Conservation (phyloP, 306 rosid species). For the Vigna radiata region DNA sequence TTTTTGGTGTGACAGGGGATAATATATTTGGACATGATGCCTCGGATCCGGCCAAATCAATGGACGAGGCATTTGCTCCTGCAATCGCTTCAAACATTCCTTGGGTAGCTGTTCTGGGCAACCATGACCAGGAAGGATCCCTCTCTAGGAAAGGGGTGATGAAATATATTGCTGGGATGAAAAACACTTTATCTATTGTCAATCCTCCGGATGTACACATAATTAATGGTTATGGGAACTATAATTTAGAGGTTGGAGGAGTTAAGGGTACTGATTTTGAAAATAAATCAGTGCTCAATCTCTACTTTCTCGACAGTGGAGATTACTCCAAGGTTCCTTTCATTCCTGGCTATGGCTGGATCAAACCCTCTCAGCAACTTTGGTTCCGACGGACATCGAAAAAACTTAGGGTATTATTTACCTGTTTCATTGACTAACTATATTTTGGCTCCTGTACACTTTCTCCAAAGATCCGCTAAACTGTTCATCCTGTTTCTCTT, state of each 20-base stretch:
- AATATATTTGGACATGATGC: slow-evolving; percentile 69
- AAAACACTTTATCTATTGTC: slow-evolving; percentile 66
- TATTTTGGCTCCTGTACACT: neutral
- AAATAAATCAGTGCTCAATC: slow-evolving; percentile 82
- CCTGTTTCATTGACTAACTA: slow-evolving; percentile 16
- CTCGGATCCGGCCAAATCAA: slow-evolving; percentile 67
- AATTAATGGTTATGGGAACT: slow-evolving; percentile 85
- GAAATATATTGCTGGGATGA: slow-evolving; percentile 68
- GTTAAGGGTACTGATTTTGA: slow-evolving; percentile 67
- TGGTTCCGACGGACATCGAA: slow-evolving; percentile 75
- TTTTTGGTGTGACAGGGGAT: slow-evolving; percentile 61
- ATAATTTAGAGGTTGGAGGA: slow-evolving; percentile 75
- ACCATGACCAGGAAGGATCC: slow-evolving; percentile 87
- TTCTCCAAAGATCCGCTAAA: neutral
- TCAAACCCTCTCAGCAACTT: slow-evolving; percentile 84
- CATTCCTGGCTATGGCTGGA: slow-evolving; percentile 78
- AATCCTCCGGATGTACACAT: slow-evolving; percentile 58
- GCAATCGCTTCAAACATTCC: slow-evolving; percentile 76
- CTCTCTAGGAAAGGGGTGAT: slow-evolving; percentile 89
- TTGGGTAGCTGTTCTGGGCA: slow-evolving; percentile 87
- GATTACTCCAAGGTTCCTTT: slow-evolving; percentile 74
- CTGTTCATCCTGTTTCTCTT: neutral
- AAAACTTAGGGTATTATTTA: slow-evolving; percentile 64
- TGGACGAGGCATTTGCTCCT: slow-evolving; percentile 73
- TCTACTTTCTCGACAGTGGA: slow-evolving; percentile 89